These are phyloP conservation scores for Orychophragmus violaceus DNA, from an alignment of 345 rosid genomes.

Conservation along the genomic window DNA sequence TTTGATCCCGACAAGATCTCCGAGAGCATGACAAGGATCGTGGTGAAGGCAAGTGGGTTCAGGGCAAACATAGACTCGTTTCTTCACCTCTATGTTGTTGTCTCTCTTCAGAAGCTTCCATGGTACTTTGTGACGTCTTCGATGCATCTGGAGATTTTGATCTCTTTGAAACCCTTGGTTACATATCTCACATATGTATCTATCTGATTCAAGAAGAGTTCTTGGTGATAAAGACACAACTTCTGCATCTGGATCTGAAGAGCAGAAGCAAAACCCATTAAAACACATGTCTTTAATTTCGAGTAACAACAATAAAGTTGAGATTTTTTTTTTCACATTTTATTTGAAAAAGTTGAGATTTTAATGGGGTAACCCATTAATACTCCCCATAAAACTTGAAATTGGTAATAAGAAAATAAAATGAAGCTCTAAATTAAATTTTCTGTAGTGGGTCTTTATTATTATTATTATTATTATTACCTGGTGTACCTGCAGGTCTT, in stretches of 20 bases:
- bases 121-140: constrained; percentile 80
- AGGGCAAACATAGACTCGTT: constrained; percentile 77
- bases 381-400: background rate
- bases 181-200: constrained; percentile 85
- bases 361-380: background rate
- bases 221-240: constrained; percentile 72
- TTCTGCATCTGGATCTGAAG: constrained; percentile 83
- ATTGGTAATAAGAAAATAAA: background rate
- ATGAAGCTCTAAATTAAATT: background rate
- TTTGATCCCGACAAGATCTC: constrained; percentile 82
- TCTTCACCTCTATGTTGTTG: constrained; percentile 53
- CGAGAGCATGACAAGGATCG: constrained; percentile 76
- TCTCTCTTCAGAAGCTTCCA: constrained; percentile 84
- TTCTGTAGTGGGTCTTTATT: constrained; percentile 8
- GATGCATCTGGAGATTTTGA: constrained; percentile 85
- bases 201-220: constrained; percentile 69
- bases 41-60: constrained; percentile 75
- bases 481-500: constrained; percentile 92
- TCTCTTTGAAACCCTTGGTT: constrained; percentile 88
- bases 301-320: background rate
- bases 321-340: background rate
- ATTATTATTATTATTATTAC: constrained; percentile 45
- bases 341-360: background rate
- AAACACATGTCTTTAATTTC: background rate
- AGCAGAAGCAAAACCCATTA: background rate